phyloP scores from a whole-genome alignment of 2,329 filamentous ascomycete genomes.

The Monosporascus sp. region DNA sequence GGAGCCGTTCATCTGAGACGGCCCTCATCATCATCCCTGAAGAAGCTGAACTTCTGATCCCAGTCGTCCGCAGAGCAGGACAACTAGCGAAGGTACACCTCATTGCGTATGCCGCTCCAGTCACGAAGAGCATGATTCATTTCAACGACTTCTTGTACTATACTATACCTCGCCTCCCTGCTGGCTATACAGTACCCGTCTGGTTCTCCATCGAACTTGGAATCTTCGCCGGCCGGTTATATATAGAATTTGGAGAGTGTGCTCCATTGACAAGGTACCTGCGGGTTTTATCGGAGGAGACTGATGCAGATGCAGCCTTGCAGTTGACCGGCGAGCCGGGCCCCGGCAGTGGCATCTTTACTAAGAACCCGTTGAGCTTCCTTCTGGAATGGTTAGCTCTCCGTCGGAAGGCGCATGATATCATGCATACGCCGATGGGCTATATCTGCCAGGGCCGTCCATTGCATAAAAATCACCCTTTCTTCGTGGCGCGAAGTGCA shows the following conservation, averaged over 20 bases:
- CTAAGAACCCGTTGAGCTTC: slow-evolving; percentile 34
- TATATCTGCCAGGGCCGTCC: slow-evolving; percentile 42
- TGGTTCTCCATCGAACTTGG: slow-evolving; percentile 57
- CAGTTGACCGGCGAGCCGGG: too few relatives aligned
- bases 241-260: slow-evolving; percentile 47
- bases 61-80: slow-evolving; percentile 26
- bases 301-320: neutral
- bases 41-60: slow-evolving; percentile 53
- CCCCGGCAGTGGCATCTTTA: slow-evolving; percentile 6
- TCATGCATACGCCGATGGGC: slow-evolving; percentile 55
- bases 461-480: too few relatives aligned
- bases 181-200: slow-evolving; percentile 33
- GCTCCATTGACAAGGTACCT: slow-evolving; percentile 25
- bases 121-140: slow-evolving; percentile 53
- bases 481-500: too few relatives aligned
- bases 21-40: slow-evolving; percentile 57
- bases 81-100: slow-evolving; percentile 33
- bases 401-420: slow-evolving; percentile 49
- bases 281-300: slow-evolving; percentile 10
- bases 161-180: slow-evolving; percentile 41
- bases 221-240: slow-evolving; percentile 55
- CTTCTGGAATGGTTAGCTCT: slow-evolving; percentile 52
- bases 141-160: slow-evolving; percentile 53
- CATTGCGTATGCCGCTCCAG: slow-evolving; percentile 53
- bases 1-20: slow-evolving; percentile 36